Conservation (phyloP, 2,329 filamentous ascomycete genomes). For the Colletotrichum salicis region DNA sequence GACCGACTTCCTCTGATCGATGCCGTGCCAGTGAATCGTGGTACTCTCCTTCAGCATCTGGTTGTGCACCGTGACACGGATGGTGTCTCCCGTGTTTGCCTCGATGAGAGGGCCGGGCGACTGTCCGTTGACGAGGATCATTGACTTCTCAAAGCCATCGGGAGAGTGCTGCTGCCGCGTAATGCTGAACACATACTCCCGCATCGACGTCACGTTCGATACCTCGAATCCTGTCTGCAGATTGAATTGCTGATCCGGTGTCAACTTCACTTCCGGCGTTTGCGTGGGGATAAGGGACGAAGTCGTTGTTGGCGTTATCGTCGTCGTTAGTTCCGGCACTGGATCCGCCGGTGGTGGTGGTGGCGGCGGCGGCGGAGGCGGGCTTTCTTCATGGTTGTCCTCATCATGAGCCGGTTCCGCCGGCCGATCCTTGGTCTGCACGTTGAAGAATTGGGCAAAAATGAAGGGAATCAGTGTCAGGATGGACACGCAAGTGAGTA, state of each 20-base stretch:
- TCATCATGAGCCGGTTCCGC: constrained; percentile 20
- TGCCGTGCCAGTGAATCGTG: constrained; percentile 75
- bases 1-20: constrained; percentile 71
- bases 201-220: constrained; percentile 42
- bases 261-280: constrained; percentile 18
- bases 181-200: constrained; percentile 65
- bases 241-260: constrained; percentile 25
- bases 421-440: constrained; percentile 18
- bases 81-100: constrained; percentile 54
- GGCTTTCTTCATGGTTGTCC: constrained; percentile 13
- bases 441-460: constrained; percentile 31
- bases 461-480: constrained; percentile 29
- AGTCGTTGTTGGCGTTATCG: not conserved
- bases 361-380: not conserved
- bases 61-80: constrained; percentile 54
- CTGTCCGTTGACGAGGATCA: constrained; percentile 72
- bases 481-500: constrained; percentile 29
- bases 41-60: constrained; percentile 52
- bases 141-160: constrained; percentile 64
- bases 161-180: constrained; percentile 60
- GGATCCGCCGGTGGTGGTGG: not conserved
- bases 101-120: constrained; percentile 74
- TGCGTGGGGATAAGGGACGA: constrained; percentile 12
- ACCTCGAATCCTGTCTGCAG: constrained; percentile 20
- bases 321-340: constrained; percentile 11